Evolutionary conservation across 1,284 basidiomycete species (phyloP).

Genomic region (Apiotrichum laibachii): DNA sequence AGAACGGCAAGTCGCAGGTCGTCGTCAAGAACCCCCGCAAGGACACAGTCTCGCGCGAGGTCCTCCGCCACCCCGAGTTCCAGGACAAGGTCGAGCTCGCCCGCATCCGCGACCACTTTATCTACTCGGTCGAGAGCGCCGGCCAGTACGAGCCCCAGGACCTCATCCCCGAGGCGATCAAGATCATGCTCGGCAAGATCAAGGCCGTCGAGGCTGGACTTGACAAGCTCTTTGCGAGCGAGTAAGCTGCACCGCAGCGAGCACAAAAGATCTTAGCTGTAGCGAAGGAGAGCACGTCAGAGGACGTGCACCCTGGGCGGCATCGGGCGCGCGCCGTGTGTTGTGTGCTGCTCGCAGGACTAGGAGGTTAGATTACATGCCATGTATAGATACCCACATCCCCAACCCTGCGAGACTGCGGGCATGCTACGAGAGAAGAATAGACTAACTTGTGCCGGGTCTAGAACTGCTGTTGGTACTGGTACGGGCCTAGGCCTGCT

Average conservation of each 20-base stretch:
- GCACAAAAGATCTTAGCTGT: neutral
- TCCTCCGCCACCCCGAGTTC: constrained; percentile 88
- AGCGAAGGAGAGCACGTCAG: constrained; percentile 2
- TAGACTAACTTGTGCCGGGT: no score
- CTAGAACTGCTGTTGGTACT: no score
- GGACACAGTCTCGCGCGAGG: constrained; percentile 91
- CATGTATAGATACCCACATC: constrained; percentile 6
- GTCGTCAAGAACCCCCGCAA: constrained; percentile 64
- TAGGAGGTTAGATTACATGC: constrained; percentile 9
- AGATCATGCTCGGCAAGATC: constrained; percentile 80
- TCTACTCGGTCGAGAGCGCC: constrained; percentile 88
- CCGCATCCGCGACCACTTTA: constrained; percentile 86
- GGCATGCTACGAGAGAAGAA: no score
- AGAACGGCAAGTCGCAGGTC: constrained; percentile 53
- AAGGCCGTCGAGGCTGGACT: constrained; percentile 48
- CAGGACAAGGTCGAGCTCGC: constrained; percentile 77
- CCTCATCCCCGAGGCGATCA: constrained; percentile 77
- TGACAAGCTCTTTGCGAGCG: constrained; percentile 32
- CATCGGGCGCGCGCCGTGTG: no score
- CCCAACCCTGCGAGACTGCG: no score
- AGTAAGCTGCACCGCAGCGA: neutral
- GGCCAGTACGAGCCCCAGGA: constrained; percentile 81
- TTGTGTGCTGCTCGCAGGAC: neutral
- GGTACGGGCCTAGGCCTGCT: constrained; percentile 1
- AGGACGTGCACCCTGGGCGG: no score